Evolutionary conservation across 306 rosid species (phyloP).

Genomic region (Pyrus pyrifolia): DNA sequence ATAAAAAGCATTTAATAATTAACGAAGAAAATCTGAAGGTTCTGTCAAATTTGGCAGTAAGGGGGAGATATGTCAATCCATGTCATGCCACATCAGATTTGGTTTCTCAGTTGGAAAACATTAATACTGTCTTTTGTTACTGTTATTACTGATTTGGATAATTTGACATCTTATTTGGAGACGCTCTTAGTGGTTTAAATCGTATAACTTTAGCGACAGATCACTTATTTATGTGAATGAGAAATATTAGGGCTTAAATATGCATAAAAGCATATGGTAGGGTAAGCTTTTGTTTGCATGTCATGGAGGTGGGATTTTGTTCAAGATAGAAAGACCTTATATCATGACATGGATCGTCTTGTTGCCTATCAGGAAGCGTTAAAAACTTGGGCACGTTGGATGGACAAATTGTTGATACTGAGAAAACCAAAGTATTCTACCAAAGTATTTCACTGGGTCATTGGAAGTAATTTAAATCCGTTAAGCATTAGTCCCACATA

Average conservation of each 20-base stretch:
- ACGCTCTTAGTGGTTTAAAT: not conserved
- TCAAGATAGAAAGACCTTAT: not conserved
- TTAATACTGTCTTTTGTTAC: no score
- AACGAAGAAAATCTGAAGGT: no score
- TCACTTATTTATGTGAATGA: no score
- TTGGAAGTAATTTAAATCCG: conserved; percentile 14
- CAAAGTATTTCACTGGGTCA: conserved; percentile 27
- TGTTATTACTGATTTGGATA: no score
- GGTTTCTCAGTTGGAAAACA: no score
- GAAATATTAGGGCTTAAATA: no score
- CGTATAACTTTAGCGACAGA: not conserved
- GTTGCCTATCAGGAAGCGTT: conserved; percentile 21
- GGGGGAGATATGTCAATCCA: no score
- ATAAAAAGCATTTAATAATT: no score
- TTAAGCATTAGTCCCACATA: not conserved
- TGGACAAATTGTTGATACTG: conserved; percentile 17
- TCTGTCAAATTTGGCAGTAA: no score
- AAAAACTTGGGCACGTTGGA: conserved; percentile 30
- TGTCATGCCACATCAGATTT: no score
- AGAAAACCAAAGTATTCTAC: conserved; percentile 23
- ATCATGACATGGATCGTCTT: conserved; percentile 27
- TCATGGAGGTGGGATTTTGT: conserved; percentile 27
- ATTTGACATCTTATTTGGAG: no score
- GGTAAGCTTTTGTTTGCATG: not conserved
- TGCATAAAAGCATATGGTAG: no score